phyloP scores from a whole-genome alignment of 352 stramenopile species.

The Pythium apleroticum region DNA sequence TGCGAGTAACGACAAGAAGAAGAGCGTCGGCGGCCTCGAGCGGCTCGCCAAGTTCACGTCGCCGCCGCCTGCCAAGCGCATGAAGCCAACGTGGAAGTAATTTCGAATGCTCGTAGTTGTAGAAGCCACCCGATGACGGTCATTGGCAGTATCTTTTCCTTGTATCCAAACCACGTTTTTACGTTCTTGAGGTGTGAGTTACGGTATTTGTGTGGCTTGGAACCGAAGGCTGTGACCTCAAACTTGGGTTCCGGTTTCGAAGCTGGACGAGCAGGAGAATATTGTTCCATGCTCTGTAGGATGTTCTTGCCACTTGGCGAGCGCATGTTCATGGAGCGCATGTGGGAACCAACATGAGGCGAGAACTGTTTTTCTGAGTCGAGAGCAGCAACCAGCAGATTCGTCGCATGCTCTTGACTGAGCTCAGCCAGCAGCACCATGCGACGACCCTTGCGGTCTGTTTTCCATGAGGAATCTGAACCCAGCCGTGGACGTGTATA shows the following conservation, averaged over 20 bases:
- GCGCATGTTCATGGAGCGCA: not conserved
- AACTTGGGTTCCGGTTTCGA: too few relatives aligned
- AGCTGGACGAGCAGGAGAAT: too few relatives aligned
- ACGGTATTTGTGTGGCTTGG: slow-evolving; percentile 5
- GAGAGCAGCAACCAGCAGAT: not conserved
- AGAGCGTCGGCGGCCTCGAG: slow-evolving; percentile 43
- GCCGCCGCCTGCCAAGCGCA: slow-evolving; percentile 25
- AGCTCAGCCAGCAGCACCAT: not conserved
- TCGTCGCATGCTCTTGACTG: not conserved
- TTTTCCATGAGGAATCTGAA: not conserved
- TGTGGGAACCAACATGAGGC: not conserved
- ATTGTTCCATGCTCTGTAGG: too few relatives aligned
- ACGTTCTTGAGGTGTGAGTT: not conserved
- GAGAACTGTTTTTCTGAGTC: not conserved
- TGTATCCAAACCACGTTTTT: not conserved
- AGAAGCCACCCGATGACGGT: not conserved
- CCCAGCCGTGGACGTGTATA: not conserved
- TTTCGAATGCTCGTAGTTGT: not conserved
- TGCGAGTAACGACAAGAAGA: slow-evolving; percentile 28
- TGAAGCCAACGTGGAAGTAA: slow-evolving; percentile 27
- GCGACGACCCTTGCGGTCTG: not conserved
- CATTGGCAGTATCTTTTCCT: not conserved
- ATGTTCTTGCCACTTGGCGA: not conserved
- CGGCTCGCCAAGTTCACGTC: slow-evolving; percentile 60
- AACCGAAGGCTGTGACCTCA: not conserved